Evolutionary conservation across 345 rosid species (phyloP).

Genomic region (Zanthoxylum bungeanum): DNA sequence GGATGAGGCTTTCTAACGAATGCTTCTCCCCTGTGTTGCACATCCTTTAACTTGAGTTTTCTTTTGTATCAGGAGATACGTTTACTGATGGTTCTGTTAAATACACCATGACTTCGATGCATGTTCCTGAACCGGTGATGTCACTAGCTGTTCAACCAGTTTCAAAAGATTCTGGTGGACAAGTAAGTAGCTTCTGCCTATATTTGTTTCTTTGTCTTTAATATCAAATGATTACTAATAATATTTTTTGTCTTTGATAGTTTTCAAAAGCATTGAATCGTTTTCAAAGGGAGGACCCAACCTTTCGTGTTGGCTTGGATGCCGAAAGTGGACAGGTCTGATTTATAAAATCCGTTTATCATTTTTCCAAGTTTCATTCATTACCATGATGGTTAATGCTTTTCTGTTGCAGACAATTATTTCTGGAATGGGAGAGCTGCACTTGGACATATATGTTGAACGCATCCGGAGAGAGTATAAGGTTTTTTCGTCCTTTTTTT

Average conservation of each 20-base stretch:
- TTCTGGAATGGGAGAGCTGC: conserved; percentile 99
- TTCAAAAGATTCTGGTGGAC: conserved; percentile 96
- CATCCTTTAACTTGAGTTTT: not conserved
- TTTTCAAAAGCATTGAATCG: conserved; percentile 98
- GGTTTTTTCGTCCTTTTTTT: conserved; percentile 38
- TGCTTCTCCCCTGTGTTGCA: not conserved
- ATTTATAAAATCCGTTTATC: conserved; percentile 3
- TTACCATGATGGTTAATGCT: conserved; percentile 3
- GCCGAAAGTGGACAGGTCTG: conserved; percentile 95
- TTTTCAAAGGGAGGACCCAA: conserved; percentile 95
- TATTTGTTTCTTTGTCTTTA: not conserved
- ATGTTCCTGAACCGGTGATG: conserved; percentile 99
- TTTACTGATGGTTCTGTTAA: conserved; percentile 91
- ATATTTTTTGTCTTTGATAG: conserved; percentile 31
- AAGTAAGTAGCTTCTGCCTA: conserved; percentile 47
- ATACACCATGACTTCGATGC: conserved; percentile 99
- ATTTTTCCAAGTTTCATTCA: not conserved
- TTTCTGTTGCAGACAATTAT: conserved; percentile 73
- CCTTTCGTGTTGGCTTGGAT: conserved; percentile 98
- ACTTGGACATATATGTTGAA: conserved; percentile 93
- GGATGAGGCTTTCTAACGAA: not conserved
- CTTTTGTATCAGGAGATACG: conserved; percentile 64
- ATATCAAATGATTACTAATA: conserved; percentile 10
- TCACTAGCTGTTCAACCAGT: conserved; percentile 96
- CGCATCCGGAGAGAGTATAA: conserved; percentile 93